phyloP scores from a whole-genome alignment of 2,329 filamentous ascomycete species.

The Alternaria viburni region DNA sequence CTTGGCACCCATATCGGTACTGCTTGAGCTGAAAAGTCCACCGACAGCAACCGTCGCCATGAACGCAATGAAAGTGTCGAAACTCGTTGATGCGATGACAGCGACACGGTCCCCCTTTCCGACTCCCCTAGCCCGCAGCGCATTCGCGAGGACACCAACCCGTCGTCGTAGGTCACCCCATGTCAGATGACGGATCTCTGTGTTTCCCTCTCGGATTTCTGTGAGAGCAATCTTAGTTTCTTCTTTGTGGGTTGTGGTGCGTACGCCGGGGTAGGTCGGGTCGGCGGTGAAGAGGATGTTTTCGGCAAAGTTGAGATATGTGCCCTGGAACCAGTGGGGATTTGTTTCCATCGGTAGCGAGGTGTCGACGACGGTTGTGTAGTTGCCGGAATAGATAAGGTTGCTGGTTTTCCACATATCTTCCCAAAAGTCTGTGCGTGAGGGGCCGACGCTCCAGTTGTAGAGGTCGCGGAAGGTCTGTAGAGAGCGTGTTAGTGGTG shows the following conservation, averaged over 20 bases:
- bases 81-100: constrained; percentile 74
- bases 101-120: constrained; percentile 75
- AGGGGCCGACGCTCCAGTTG: constrained; percentile 66
- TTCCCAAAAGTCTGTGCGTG: constrained; percentile 57
- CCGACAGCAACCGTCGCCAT: constrained; percentile 74
- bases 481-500: background rate
- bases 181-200: constrained; percentile 60
- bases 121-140: constrained; percentile 71
- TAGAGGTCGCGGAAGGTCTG: constrained; percentile 74
- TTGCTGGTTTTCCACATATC: constrained; percentile 38
- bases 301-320: constrained; percentile 78
- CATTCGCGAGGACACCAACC: constrained; percentile 67
- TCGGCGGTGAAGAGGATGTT: constrained; percentile 71
- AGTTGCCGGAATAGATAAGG: constrained; percentile 41
- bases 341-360: constrained; percentile 71
- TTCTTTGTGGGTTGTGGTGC: constrained; percentile 68
- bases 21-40: constrained; percentile 75
- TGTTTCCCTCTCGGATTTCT: constrained; percentile 72
- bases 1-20: constrained; percentile 82
- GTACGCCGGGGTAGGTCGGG: constrained; percentile 52
- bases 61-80: constrained; percentile 76
- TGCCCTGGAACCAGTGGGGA: constrained; percentile 78
- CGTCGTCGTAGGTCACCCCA: constrained; percentile 70
- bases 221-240: constrained; percentile 74
- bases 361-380: constrained; percentile 67